Percentiles rank a stretch among this genome's conserved stretches.
phyloP scores from a whole-genome alignment of 192 early-diverging fungal species.

The Rhizoclosmatium sp. region DNA sequence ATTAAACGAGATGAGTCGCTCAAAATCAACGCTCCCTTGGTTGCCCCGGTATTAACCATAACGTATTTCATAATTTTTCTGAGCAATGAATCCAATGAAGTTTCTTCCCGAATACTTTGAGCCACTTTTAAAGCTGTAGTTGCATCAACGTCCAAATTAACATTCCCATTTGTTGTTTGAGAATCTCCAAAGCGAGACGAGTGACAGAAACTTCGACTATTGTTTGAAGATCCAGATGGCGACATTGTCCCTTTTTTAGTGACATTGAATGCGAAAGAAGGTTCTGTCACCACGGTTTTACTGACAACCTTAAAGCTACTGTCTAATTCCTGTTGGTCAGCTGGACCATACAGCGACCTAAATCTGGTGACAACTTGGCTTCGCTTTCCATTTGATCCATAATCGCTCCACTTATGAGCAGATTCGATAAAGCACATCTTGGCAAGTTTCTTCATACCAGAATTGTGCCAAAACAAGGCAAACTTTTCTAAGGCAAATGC shows the following conservation, averaged over 20 bases:
- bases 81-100: slow-evolving; percentile 51
- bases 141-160: slow-evolving; percentile 53
- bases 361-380: slow-evolving; percentile 34
- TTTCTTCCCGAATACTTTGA: slow-evolving; percentile 57
- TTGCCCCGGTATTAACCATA: slow-evolving; percentile 58
- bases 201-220: slow-evolving; percentile 6
- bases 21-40: slow-evolving; percentile 49
- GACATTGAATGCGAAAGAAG: background rate
- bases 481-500: slow-evolving; percentile 51
- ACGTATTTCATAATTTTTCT: slow-evolving; percentile 55
- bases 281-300: background rate
- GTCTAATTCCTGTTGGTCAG: background rate
- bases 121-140: slow-evolving; percentile 60
- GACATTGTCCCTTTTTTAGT: background rate
- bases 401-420: slow-evolving; percentile 48
- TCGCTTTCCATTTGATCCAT: slow-evolving; percentile 53
- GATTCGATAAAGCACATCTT: slow-evolving; percentile 47
- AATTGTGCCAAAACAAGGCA: slow-evolving; percentile 44
- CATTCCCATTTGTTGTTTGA: slow-evolving; percentile 28
- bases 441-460: slow-evolving; percentile 45
- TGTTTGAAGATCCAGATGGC: background rate
- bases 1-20: slow-evolving; percentile 43
- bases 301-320: background rate
- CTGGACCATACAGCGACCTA: slow-evolving; percentile 9
- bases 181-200: slow-evolving; percentile 27